Evolutionary conservation across 2,329 filamentous ascomycete genomes (phyloP), one percentile per base, ranked within the genome.

Genomic region (Byssoonygena ceratinophila): DNA sequence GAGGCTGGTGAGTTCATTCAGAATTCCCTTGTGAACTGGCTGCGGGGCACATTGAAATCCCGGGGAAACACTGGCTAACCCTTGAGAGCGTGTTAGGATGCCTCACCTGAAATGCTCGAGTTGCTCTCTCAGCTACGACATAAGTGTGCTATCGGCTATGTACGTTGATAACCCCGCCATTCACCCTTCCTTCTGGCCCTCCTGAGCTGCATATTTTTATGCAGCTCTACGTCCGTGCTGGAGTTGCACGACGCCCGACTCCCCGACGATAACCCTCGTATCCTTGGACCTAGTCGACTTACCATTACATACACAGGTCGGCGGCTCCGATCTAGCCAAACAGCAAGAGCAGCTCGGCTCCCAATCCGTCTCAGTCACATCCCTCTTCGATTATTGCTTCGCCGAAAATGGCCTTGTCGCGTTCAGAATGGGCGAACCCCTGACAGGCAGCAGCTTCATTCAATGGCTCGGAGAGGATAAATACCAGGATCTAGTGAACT

Each of bases 361-460:
- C 3, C 68, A 79, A 23, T 73, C 78, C 54, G 77, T 84, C 60
- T 68, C 75, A 61, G 91, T 97, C 56, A 89, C 83, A 49, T 76
- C 81, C 57, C 82, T 97, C 64, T 98, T 98, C 76, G 92, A 98
- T 76, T 98, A 87, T 75, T 92, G 85, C 80, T 98, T 98, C 75
- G 77, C 89, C 54, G 92, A 98, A 76, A 98, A 98, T 73, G 92
- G 92, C 9, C 81, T 98, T 60, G 94, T 86, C 1, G 92, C 91
- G 40, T 94, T 79, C 77, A 88, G 89, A 65, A 73, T 90, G 64
- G 92, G 91, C 63, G 71, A 83, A 67, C 77, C 79, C 52, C 80
- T 97, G 54, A 76, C 83, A 1, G 82, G 81, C 63, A 85, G 84
- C 71, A 87, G 81, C 72, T 98, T 97, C 80, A 95, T 97, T 74